phyloP scores from a whole-genome alignment of 2,329 filamentous ascomycete species.

The Metarhizium humberi region DNA sequence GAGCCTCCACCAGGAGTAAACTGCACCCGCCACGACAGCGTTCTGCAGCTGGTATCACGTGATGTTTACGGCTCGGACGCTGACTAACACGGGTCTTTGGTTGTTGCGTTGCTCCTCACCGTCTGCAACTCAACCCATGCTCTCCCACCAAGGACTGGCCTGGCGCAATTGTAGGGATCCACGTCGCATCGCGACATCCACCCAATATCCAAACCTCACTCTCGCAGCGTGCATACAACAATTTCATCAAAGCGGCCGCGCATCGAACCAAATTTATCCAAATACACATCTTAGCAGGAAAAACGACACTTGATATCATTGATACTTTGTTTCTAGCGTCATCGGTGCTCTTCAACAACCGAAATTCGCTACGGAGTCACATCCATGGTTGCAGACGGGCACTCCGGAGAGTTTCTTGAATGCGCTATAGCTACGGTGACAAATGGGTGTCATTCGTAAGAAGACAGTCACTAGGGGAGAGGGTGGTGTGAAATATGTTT shows the following conservation, averaged over 20 bases:
- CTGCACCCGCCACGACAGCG: no score
- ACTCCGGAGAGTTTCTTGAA: background rate
- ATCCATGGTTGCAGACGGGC: background rate
- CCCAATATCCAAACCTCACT: slow-evolving; percentile 8
- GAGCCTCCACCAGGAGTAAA: no score
- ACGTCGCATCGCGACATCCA: slow-evolving; percentile 7
- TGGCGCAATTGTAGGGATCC: slow-evolving; percentile 2
- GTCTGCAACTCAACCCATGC: background rate
- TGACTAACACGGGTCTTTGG: background rate
- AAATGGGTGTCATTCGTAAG: slow-evolving; percentile 92
- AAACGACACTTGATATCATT: slow-evolving; percentile 10
- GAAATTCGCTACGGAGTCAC: background rate
- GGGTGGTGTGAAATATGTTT: slow-evolving; percentile 90
- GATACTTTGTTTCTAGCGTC: slow-evolving; percentile 5
- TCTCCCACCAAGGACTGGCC: background rate
- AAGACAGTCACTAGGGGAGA: slow-evolving; percentile 82
- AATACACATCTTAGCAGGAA: slow-evolving; percentile 14
- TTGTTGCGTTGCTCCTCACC: background rate
- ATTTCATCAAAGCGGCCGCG: slow-evolving; percentile 7
- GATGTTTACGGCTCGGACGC: background rate
- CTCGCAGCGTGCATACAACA: slow-evolving; percentile 9
- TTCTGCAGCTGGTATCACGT: background rate
- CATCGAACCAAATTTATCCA: slow-evolving; percentile 17
- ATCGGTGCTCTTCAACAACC: slow-evolving; percentile 1
- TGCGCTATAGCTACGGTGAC: background rate